Base-by-base conservation (phyloP, 2,329 filamentous ascomycete genomes). In the Coleophoma crateriformis region DNA sequence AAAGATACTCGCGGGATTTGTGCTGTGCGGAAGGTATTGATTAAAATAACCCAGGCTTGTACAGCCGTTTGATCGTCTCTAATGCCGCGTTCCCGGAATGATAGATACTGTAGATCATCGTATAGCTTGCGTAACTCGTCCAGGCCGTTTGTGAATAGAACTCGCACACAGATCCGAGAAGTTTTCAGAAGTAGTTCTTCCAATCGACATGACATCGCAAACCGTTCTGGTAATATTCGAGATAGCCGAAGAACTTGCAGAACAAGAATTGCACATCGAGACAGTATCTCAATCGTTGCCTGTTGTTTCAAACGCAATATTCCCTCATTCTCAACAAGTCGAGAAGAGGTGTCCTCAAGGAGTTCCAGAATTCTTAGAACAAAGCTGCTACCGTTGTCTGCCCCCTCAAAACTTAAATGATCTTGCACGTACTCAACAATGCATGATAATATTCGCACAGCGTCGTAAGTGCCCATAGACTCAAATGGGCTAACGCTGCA, bases 41-140 rank as follows among this genome's bases (percentile, higher is more conserved):
- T 79, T 4, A 81, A 53, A 19, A 79, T 67, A 2, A 82, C 74
- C 84, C 83, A 87, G 10, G 76, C 74, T 49, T 81, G 73, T 8
- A 76, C 58, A 2, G 63, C 54, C 13, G 67, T 62, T n/a, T 70
- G 63, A 33, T 78, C 72, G 14, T 69, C 63, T 27, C 70, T 71
- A 33, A 85, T 72, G 1, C 80, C 81, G 43, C 68, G 69, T 52
- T 81, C 77, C 38, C 78, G 69, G 35, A 67, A 64, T 1, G 69
- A 62, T 3, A 68, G 59, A 3, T 64, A 70, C 48, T 76, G 74
- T 3, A 82, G 66, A 34, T 74, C 66, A 33, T 69, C 65, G 50
- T 82, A 84, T 0, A 75, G 58, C 14, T 64, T 62, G 19, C 67
- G 68, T 13, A 85, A 49, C 5, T 67, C 64, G 6, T 66, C 65